Base-by-base conservation (phyloP, 768 basidiomycete species). In the Plicaturopsis crispa region DNA sequence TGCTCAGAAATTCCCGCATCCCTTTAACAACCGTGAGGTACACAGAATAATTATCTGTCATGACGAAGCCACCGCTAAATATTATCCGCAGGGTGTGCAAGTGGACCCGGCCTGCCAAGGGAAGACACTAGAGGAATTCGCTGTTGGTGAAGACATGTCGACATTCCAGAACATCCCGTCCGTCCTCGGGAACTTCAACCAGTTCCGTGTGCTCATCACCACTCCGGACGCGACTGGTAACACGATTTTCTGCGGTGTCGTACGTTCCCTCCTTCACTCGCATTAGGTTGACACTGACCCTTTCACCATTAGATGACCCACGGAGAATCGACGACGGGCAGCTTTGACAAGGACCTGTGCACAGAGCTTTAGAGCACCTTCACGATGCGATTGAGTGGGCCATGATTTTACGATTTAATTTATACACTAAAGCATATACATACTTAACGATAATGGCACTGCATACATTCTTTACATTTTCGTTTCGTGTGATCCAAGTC, bases 131-230 rank as follows among this genome's bases (percentile, higher is more conserved):
- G 45, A 47, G 39, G 45, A 47, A 23, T 39, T 43, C 4, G 42
- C 45, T 2, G 45, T 47, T 4, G 45, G 45, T 2, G 35, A 32
- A 6, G 20, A 36, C 24, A 47, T 47, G 45, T 26, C 45, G 19
- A 38, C 33, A 14, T 47, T 43, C 42, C 14, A 34, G 35, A 47
- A 47, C 36, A 20, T 40, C 20, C 45, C 45, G n/a, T 35, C 42
- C 18, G 42, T 43, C 2, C 23, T 43, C 28, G 17, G 21, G 13
- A 36, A 28, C 6, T 47, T 47, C 45, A 47, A 47, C 42, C 42
- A 47, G 42, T 47, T 47, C 45, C 45, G 45, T 28, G 42, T 47
- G 13, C 17, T 47, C 24, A 47, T 47, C 36, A 47, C 45, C 20
- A 47, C 45, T 2, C 45, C 45, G 3, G 42, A 47, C 39, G 42